Percentiles rank a stretch among this genome's conserved stretches.
phyloP scores from a whole-genome alignment of 73 alveolate species.

The Tetrahymena elliotti region DNA sequence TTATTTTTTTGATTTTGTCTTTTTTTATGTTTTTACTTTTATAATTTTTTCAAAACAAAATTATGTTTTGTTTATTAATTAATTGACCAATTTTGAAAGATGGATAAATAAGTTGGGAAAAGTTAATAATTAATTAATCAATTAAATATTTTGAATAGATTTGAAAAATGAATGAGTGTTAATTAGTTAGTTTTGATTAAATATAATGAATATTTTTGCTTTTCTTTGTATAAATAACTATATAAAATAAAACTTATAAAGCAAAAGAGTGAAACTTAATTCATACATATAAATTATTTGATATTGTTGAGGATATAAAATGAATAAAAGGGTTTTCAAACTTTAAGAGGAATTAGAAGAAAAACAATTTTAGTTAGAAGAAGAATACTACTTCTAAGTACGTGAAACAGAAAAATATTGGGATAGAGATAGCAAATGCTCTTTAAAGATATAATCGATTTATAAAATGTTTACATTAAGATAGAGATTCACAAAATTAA shows the following conservation, averaged over 20 bases:
- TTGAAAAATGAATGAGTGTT: not conserved
- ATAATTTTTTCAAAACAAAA: not conserved
- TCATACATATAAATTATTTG: not conserved
- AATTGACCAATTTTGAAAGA: too few species aligned
- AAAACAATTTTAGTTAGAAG: not conserved
- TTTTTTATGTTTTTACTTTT: not conserved
- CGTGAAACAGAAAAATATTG: constrained; percentile 10
- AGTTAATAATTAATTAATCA: not conserved
- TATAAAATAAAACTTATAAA: not conserved
- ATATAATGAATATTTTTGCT: not conserved
- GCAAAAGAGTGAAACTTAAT: not conserved
- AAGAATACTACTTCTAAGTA: constrained; percentile 12
- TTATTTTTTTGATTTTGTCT: not conserved
- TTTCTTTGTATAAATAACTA: not conserved
- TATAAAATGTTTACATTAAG: constrained; percentile 27
- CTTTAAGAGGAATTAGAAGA: not conserved
- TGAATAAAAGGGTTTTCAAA: not conserved
- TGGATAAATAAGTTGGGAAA: not conserved
- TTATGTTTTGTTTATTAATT: not conserved
- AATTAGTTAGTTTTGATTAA: not conserved
- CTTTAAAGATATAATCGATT: constrained; percentile 8
- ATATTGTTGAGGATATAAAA: not conserved
- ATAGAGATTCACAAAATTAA: constrained; percentile 10
- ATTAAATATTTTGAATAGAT: not conserved
- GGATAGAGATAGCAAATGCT: constrained; percentile 7